These are phyloP conservation scores for Schwanniomyces yamadae DNA, from an alignment of 805 yeast genomes.

Conservation along the genomic window DNA sequence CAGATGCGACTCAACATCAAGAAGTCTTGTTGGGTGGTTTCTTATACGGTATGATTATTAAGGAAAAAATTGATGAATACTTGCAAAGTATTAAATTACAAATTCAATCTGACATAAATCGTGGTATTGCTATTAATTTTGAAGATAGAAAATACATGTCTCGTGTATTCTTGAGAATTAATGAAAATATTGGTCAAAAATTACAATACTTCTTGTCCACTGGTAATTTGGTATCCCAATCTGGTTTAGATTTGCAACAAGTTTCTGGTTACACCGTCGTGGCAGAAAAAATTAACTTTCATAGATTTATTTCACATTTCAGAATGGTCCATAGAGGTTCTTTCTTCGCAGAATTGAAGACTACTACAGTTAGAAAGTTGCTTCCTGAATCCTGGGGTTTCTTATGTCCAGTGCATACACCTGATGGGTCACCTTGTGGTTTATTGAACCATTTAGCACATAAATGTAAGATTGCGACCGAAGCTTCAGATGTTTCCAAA, in stretches of 20 bases:
- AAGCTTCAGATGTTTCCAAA: conserved; percentile 66
- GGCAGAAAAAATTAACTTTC: conserved; percentile 96
- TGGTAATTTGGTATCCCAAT: conserved; percentile 94
- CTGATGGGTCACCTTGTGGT: conserved; percentile 99
- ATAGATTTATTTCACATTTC: conserved; percentile 96
- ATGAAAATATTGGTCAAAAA: conserved; percentile 93
- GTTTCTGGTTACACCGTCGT: conserved; percentile 98
- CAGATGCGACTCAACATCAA: conserved; percentile 99
- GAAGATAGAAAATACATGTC: conserved; percentile 79
- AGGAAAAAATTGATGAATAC: conserved; percentile 95
- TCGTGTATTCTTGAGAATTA: conserved; percentile 72
- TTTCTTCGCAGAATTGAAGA: conserved; percentile 95
- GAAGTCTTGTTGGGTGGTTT: conserved; percentile 95
- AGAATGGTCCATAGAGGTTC: conserved; percentile 99
- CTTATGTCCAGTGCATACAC: conserved; percentile 98
- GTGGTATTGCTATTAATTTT: conserved; percentile 82
- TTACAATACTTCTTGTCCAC: conserved; percentile 93
- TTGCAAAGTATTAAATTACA: conserved; percentile 70
- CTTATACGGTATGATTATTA: conserved; percentile 92
- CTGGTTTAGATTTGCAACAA: conserved; percentile 97
- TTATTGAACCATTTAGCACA: conserved; percentile 94
- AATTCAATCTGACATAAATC: conserved; percentile 73
- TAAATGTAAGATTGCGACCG: conserved; percentile 84
- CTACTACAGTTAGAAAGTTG: conserved; percentile 94
- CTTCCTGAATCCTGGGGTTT: conserved; percentile 99